Evolutionary conservation across 1,284 basidiomycete genomes (phyloP), one percentile per base, ranked within the genome.

Genomic region (Ceratobasidium sp.): DNA sequence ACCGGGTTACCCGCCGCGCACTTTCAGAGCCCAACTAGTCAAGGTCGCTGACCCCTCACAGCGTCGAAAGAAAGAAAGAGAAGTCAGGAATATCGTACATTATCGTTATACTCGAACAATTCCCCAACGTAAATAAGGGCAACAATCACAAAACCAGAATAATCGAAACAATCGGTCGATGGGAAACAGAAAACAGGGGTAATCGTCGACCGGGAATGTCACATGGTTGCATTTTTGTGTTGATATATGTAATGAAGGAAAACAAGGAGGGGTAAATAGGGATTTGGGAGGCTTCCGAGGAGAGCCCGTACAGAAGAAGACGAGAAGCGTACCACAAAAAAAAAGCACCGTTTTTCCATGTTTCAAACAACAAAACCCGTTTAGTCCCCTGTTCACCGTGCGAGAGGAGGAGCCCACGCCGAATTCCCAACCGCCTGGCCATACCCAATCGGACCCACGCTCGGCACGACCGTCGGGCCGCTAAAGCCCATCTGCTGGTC

Each of bases 401-500:
- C 27, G 39, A 41, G 19, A 16, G 64, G 64, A 29, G 64, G 48
- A 16, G 64, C 48, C 64, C 64, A 66, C 16, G 64, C 64, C 64
- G 64, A 39, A 41, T 66, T 66, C 31, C 54, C 64, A 11, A 66
- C 53, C 2, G 19, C 14, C 22, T 54, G 51, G 1, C 53, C 51
- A 34, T 58, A 69, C 27, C 14, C 66, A 16, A 69, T 69, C 24
- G 66, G 66, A 7, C 11, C 53, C 16, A 41, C 51, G 19, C 53
- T 46, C 34, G 66, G 51, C 13, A 56, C 53, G 34, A 56, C 65
- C 9, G 66, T 69, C 27, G 66, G 66, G 7, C 66, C 66, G 22
- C 66, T 69, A 27, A 69, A 69, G 2, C 66, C 66, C 66, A 69
- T 69, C 34, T 69, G 64, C 3, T 66, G 66, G 13, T 69, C 66